These are phyloP conservation scores for Myriosclerotinia duriaeana DNA, from an alignment of 2,329 filamentous ascomycete genomes.

Conservation along the genomic window DNA sequence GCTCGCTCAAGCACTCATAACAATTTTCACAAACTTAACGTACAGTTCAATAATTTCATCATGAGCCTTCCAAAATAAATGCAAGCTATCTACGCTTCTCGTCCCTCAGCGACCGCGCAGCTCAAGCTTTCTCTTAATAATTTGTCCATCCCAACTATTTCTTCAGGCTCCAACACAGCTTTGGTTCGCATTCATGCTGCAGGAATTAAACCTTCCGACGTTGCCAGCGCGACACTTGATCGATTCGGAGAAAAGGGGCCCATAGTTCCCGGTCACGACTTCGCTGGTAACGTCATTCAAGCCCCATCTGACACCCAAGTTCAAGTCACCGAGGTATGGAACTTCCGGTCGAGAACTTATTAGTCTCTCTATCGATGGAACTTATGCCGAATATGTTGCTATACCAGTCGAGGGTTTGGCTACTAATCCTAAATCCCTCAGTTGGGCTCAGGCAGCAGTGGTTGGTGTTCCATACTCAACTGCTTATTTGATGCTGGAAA, in stretches of 20 bases:
- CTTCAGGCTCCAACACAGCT: neutral
- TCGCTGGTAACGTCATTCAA: neutral
- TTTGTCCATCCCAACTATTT: neutral
- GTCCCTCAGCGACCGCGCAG: neutral
- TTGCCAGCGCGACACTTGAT: neutral
- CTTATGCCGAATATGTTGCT: neutral
- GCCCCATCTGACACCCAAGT: neutral
- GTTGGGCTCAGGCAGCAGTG: neutral
- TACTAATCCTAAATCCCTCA: constrained; percentile 1
- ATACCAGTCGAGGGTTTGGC: neutral
- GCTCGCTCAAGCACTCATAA: neutral
- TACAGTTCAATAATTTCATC: neutral
- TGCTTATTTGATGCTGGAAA: neutral
- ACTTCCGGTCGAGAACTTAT: neutral
- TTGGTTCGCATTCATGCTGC: neutral
- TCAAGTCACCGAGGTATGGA: neutral
- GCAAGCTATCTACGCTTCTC: neutral
- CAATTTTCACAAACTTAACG: neutral
- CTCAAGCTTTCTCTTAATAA: neutral
- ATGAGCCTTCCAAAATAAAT: neutral
- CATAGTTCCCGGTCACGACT: constrained; percentile 6
- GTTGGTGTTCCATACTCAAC: constrained; percentile 5
- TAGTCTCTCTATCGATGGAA: neutral
- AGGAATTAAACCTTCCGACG: constrained; percentile 1
- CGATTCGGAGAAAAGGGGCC: neutral